Conservation (phyloP, 2,329 filamentous ascomycete genomes). For the Penicillium glabrum region DNA sequence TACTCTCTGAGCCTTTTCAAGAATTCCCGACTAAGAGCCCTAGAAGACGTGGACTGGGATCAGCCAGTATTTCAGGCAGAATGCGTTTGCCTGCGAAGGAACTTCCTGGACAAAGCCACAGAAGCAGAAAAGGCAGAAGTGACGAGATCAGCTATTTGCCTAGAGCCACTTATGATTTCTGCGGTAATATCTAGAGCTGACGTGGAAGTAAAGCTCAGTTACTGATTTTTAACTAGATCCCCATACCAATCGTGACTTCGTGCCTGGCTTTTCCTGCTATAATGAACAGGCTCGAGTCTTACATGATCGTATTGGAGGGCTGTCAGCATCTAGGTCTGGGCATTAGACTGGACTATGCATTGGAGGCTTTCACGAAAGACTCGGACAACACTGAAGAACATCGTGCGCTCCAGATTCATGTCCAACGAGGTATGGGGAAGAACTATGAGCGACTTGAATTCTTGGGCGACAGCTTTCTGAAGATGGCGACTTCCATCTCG, state of each 20-base stretch:
- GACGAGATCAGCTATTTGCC: constrained; percentile 66
- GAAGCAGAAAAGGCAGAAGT: constrained; percentile 50
- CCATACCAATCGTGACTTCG: constrained; percentile 68
- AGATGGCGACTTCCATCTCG: constrained; percentile 91
- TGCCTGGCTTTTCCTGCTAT: constrained; percentile 78
- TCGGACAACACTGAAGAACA: constrained; percentile 80
- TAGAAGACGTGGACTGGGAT: constrained; percentile 57
- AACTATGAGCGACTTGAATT: constrained; percentile 97
- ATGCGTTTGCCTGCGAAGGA: constrained; percentile 73
- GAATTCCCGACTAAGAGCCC: constrained; percentile 54
- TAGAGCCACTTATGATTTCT: constrained; percentile 76
- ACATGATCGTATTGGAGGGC: constrained; percentile 76
- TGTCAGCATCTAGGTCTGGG: constrained; percentile 64
- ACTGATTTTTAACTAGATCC: constrained; percentile 53
- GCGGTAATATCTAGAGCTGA: constrained; percentile 54
- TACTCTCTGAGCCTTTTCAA: constrained; percentile 78
- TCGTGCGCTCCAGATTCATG: constrained; percentile 65
- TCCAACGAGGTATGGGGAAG: constrained; percentile 81
- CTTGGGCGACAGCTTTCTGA: constrained; percentile 88
- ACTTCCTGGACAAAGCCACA: constrained; percentile 70
- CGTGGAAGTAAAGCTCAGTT: neutral
- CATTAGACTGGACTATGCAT: constrained; percentile 67
- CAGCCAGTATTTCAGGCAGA: constrained; percentile 81
- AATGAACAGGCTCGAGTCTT: constrained; percentile 78
- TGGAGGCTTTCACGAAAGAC: constrained; percentile 92